Conservation (phyloP, 2,329 filamentous ascomycete genomes). For the Exserohilum turcica region DNA sequence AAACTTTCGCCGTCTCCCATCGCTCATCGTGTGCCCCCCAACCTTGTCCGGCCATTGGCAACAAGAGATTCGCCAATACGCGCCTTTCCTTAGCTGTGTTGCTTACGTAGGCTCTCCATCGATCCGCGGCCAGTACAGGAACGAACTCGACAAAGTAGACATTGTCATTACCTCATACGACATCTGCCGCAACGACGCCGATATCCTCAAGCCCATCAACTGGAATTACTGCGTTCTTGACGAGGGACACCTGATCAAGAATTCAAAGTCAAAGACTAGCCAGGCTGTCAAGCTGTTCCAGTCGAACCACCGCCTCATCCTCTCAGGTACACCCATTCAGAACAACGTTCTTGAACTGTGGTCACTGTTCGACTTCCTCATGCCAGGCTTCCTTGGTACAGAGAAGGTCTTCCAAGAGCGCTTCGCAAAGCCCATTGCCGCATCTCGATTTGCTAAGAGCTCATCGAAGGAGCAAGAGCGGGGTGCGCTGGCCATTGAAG, state of each 20-base stretch:
- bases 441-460: constrained; percentile 93
- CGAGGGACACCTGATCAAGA: constrained; percentile 98
- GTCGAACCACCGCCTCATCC: constrained; percentile 93
- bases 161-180: constrained; percentile 98
- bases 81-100: constrained; percentile 86
- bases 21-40: constrained; percentile 93
- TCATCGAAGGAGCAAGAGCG: constrained; percentile 98
- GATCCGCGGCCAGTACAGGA: constrained; percentile 74
- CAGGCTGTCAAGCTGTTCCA: constrained; percentile 86
- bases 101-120: constrained; percentile 89
- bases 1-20: constrained; percentile 81
- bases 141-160: constrained; percentile 76
- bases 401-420: constrained; percentile 97
- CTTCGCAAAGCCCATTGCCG: constrained; percentile 93
- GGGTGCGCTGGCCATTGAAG: constrained; percentile 93
- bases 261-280: constrained; percentile 94
- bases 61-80: constrained; percentile 94
- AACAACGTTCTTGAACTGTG: constrained; percentile 97
- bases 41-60: constrained; percentile 98
- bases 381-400: constrained; percentile 95
- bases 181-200: constrained; percentile 94
- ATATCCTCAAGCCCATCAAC: constrained; percentile 77
- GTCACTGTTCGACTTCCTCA: constrained; percentile 98
- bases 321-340: constrained; percentile 96
- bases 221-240: constrained; percentile 99